phyloP scores from a whole-genome alignment of 2,329 filamentous ascomycete genomes.

The Colletotrichum ledebouriae region DNA sequence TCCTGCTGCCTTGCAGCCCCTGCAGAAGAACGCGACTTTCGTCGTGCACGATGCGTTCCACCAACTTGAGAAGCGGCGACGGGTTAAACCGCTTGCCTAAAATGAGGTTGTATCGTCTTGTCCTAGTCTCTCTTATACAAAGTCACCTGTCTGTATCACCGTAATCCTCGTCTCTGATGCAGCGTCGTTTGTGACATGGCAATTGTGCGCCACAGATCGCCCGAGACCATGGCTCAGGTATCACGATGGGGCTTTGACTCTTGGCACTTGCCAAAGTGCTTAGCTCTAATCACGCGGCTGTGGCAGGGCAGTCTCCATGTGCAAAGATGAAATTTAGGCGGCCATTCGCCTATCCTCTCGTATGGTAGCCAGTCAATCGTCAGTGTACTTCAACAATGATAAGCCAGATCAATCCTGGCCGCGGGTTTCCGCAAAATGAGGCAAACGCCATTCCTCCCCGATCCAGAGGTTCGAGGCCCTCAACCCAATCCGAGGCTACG shows the following conservation, averaged over 20 bases:
- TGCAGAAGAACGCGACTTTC: background rate
- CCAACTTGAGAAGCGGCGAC: background rate
- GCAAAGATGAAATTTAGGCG: conserved; percentile 20
- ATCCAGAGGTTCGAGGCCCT: conserved; percentile 32
- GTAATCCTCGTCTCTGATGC: background rate
- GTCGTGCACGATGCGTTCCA: background rate
- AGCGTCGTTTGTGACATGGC: background rate
- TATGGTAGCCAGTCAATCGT: conserved; percentile 35
- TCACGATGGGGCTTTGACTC: conserved; percentile 6
- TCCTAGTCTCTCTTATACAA: background rate
- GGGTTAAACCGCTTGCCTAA: background rate
- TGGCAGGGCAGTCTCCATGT: conserved; percentile 24
- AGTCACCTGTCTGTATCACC: conserved; percentile 15
- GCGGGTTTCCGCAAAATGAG: conserved; percentile 40
- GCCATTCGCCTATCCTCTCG: conserved; percentile 20
- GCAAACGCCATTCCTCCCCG: conserved; percentile 38
- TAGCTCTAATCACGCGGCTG: conserved; percentile 25
- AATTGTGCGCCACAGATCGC: background rate
- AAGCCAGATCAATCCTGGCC: conserved; percentile 33
- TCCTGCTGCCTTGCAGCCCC: background rate
- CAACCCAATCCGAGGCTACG: conserved; percentile 40
- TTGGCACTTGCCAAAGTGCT: conserved; percentile 17
- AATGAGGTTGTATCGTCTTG: background rate
- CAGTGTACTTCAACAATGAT: conserved; percentile 40
- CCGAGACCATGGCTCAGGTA: conserved; percentile 14